phyloP scores from a whole-genome alignment of 768 basidiomycete genomes.

The Tephrocybe sp. region DNA sequence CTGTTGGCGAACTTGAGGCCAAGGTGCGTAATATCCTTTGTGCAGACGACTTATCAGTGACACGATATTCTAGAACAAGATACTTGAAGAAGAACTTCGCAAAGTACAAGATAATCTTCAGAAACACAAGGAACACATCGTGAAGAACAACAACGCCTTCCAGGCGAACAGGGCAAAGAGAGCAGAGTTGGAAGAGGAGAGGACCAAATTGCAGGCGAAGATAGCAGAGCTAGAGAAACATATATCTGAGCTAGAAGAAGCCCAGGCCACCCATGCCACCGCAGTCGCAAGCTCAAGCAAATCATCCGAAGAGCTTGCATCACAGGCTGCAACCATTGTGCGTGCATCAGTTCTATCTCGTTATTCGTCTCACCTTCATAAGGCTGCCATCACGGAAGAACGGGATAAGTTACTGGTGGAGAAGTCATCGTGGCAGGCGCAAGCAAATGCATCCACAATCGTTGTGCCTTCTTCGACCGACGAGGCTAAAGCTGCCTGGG shows the following conservation, averaged over 20 bases:
- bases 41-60: background rate
- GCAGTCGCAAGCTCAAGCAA: slow-evolving; percentile 15
- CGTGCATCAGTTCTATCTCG: slow-evolving; percentile 13
- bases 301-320: slow-evolving; percentile 23
- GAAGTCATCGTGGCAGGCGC: slow-evolving; percentile 44
- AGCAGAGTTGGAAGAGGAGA: slow-evolving; percentile 35
- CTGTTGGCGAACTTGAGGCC: slow-evolving; percentile 22
- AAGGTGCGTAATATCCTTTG: slow-evolving; percentile 25
- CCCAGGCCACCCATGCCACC: slow-evolving; percentile 21
- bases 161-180: slow-evolving; percentile 25
- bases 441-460: slow-evolving; percentile 24
- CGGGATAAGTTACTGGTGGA: slow-evolving; percentile 61
- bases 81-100: slow-evolving; percentile 40
- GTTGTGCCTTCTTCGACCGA: slow-evolving; percentile 17
- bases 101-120: slow-evolving; percentile 35
- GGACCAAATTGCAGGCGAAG: slow-evolving; percentile 34
- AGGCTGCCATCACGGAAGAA: slow-evolving; percentile 57
- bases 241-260: slow-evolving; percentile 30
- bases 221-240: slow-evolving; percentile 36
- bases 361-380: slow-evolving; percentile 1
- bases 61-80: slow-evolving; percentile 31
- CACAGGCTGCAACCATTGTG: slow-evolving; percentile 38
- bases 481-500: slow-evolving; percentile 31
- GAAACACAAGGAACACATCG: slow-evolving; percentile 29
- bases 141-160: slow-evolving; percentile 28